phyloP scores from a whole-genome alignment of 139 green algal species.

The Zygnema circumcarinatum region DNA sequence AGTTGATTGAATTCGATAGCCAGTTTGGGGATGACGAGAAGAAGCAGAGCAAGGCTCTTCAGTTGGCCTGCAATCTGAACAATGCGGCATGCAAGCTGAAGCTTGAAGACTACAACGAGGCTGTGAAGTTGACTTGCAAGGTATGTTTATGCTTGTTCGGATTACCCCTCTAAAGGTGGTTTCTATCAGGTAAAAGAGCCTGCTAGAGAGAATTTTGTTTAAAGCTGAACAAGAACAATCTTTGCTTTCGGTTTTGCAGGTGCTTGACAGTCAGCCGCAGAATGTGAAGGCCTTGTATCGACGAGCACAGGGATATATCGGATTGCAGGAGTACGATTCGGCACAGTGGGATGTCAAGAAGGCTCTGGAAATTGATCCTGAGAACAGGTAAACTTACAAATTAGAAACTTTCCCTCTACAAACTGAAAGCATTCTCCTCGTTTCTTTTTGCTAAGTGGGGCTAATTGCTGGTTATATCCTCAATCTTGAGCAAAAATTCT shows the following conservation, averaged over 20 bases:
- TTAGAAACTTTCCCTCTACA: too few relatives aligned
- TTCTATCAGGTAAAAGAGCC: too few relatives aligned
- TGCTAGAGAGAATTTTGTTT: too few relatives aligned
- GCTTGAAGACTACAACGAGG: slow-evolving; percentile 70
- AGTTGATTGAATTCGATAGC: slow-evolving; percentile 69
- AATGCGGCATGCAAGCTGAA: slow-evolving; percentile 85
- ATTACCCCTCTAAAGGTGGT: slow-evolving; percentile 35
- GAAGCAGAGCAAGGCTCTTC: slow-evolving; percentile 70
- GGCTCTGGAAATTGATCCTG: slow-evolving; percentile 45
- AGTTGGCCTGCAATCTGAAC: slow-evolving; percentile 82
- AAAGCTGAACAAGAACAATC: too few relatives aligned
- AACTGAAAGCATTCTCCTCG: too few relatives aligned
- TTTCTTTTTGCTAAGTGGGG: too few relatives aligned
- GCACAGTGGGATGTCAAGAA: slow-evolving; percentile 57
- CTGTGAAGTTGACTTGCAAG: slow-evolving; percentile 68
- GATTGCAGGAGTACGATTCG: slow-evolving; percentile 46
- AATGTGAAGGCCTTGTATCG: slow-evolving; percentile 96
- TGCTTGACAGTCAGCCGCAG: slow-evolving; percentile 80
- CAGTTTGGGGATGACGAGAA: slow-evolving; percentile 66
- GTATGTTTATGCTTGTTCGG: slow-evolving; percentile 9
- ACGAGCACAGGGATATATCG: slow-evolving; percentile 73
- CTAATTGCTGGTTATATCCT: too few relatives aligned
- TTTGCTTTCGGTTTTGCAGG: slow-evolving; percentile 50
- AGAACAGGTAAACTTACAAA: slow-evolving; percentile 49
- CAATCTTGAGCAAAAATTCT: too few relatives aligned